Evolutionary conservation across 148 eudicot species (phyloP), one percentile per base, ranked within the genome.

Genomic region (Rhododendron ovatum): DNA sequence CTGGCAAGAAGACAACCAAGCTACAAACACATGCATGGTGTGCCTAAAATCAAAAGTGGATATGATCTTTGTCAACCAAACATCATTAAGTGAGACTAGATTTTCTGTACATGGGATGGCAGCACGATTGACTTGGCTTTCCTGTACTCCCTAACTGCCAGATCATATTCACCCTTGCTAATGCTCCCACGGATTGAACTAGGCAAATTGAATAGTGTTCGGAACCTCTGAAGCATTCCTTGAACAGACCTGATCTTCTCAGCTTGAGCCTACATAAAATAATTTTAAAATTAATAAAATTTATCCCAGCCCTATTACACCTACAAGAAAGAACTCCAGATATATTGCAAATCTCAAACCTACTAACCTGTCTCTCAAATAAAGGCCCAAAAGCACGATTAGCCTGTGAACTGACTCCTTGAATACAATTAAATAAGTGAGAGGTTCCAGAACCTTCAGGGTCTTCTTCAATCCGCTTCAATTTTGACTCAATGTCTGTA

Each of bases 191-290:
- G 98, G 88, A 98, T 94, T 43, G 94, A 89, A 92, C 96, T 98
- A 4, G 99, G 99, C 92, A 98, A 89, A 91, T 98, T 98, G 86
- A 98, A 98, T 15, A 98, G 92, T 41, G 99, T 98, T 22, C 99
- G 94, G 86, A 98, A 98, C 88, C 99, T 93, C 92, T 98, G 99
- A 86, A 98, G 98, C 98, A 95, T 98, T 91, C 99, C 99, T 93
- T 98, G 99, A 69, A 98, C 99, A 82, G 99, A 96, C 89, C 99
- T 94, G 81, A 98, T 95, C 93, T 98, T 98, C 89, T 98, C 99
- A 51, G 98, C 92, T 94, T 95, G 98, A 53, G 99, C 99, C 99
- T 98, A 87, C 85, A 91, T 67, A 69, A 83, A 87, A 8, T 33
- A 17, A 83, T 47, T 61, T 84, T 7, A 84, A 75, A 73, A 85